Conservation (phyloP, 163 green algal genomes). For the Chlorella variabilis region DNA sequence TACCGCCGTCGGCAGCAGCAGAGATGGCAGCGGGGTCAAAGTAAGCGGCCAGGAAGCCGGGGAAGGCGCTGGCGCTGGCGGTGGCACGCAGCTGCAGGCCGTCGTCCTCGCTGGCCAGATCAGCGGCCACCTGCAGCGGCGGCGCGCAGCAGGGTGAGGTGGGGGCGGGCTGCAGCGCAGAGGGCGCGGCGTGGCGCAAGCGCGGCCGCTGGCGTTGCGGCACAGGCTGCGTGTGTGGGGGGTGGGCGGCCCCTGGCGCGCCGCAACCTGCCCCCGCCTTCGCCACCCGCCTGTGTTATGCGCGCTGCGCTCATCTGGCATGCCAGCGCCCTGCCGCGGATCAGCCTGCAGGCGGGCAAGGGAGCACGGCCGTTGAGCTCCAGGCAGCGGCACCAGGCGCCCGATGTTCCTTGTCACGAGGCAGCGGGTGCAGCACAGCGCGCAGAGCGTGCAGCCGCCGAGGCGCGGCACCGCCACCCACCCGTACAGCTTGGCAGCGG, state of each 20-base stretch:
- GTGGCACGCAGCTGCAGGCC: constrained; percentile 58
- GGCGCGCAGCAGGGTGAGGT: not conserved
- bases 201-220: not conserved
- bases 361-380: not conserved
- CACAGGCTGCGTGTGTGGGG: no score
- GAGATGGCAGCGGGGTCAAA: not conserved
- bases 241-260: no score
- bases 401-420: no score
- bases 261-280: no score
- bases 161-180: no score
- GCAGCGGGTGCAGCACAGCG: constrained; percentile 1
- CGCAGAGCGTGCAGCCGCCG: no score
- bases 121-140: constrained; percentile 8
- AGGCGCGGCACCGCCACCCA: not conserved
- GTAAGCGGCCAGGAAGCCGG: constrained; percentile 62
- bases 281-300: not conserved
- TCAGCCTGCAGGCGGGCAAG: constrained; percentile 11
- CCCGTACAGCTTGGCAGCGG: constrained; percentile 24
- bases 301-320: constrained; percentile 23
- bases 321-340: constrained; percentile 21
- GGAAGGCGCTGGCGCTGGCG: constrained; percentile 55
- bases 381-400: not conserved
- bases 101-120: constrained; percentile 40
- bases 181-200: no score
- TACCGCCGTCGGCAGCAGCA: not conserved